Evolutionary conservation across 192 early-diverging fungal genomes (phyloP).

Genomic region (Thoreauomyces humboldtii): DNA sequence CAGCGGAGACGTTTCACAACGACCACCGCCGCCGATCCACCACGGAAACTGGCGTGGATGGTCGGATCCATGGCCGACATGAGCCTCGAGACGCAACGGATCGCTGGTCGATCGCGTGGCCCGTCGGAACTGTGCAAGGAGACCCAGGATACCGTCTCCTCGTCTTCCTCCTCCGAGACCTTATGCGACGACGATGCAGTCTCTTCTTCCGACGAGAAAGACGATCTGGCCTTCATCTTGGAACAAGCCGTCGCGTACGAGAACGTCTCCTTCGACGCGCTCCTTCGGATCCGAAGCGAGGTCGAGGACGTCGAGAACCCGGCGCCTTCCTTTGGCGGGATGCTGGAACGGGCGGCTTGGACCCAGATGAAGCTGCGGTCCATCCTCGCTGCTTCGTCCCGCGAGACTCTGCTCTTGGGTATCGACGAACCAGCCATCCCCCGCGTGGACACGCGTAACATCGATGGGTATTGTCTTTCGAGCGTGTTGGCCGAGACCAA

Average conservation of each 20-base stretch:
- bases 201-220: not conserved
- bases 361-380: slow-evolving; percentile 17
- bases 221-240: not conserved
- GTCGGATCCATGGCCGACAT: too few relatives aligned
- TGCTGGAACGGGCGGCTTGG: slow-evolving; percentile 13
- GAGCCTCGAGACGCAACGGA: too few relatives aligned
- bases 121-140: too few relatives aligned
- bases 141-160: not conserved
- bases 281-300: slow-evolving; percentile 7
- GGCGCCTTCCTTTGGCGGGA: not conserved
- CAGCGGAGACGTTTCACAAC: not conserved
- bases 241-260: slow-evolving; percentile 1
- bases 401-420: slow-evolving; percentile 4
- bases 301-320: slow-evolving; percentile 1
- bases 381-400: not conserved
- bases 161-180: not conserved
- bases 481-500: slow-evolving; percentile 3
- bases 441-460: slow-evolving; percentile 36
- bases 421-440: slow-evolving; percentile 26
- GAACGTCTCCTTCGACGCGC: slow-evolving; percentile 12
- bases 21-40: not conserved
- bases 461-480: slow-evolving; percentile 29
- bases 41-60: too few relatives aligned
- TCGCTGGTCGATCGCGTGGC: too few relatives aligned
- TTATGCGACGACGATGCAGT: not conserved